Evolutionary conservation across 805 yeast genomes (phyloP), one percentile per base, ranked within the genome.

Genomic region (Wickerhamomyces rabaulensis): DNA sequence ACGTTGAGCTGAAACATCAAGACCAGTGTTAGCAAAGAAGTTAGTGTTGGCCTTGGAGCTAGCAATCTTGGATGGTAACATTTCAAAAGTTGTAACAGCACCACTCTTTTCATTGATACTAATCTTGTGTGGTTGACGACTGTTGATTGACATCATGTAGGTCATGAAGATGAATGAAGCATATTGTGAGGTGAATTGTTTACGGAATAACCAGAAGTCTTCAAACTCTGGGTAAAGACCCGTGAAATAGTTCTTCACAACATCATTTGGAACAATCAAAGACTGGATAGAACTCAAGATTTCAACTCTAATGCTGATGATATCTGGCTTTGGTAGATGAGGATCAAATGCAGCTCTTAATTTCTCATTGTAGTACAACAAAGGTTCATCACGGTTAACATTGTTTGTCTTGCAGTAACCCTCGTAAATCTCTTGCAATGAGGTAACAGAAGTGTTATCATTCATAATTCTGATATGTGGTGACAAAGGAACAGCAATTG

Each of bases 121-220:
- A 49, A 94, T 87, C 75, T 92, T 95, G 64, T 87, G 95, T 4
- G 99, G 98, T 53, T 88, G 92, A 59, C 99, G 80, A 41, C 85
- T 81, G 63, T 89, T 89, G 58, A 94, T 87, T 67, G 95, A 84
- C 87, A 94, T 80, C 90, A 92, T 85, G 60, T 88, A 89, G 0
- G 98, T 87, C 75, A 91, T 82, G 65, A 92, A 92, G 39, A 89
- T 81, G 57, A 94, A 86, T 0, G 96, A 82, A 5, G 97, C 97
- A 67, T 92, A 94, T 65, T 91, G 96, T 23, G 95, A 84, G 6
- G 97, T 81, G 61, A 94, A 95, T 61, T 91, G 97, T 58, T 90
- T 89, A 52, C 98, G 79, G 82, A 95, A 94, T 44, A 92, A 68
- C 99, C 99, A 94, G 73, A 92, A 94, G 59, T 92, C 97, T 64